These are phyloP conservation scores for Lecanicillium sp. DNA, from an alignment of 2,329 filamentous ascomycete species.

Conservation along the genomic window DNA sequence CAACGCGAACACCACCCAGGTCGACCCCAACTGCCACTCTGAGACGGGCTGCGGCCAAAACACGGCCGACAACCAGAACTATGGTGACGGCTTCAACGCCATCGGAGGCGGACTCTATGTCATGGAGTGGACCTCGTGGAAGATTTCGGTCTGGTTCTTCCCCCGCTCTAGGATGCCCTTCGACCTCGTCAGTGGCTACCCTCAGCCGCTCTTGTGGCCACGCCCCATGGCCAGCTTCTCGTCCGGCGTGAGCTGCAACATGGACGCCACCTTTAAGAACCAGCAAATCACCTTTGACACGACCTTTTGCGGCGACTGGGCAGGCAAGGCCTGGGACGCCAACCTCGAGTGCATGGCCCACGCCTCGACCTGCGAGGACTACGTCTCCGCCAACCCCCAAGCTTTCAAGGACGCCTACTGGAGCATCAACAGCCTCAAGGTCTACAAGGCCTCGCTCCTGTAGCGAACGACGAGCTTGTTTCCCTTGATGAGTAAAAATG, in stretches of 20 bases:
- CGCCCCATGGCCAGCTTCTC: conserved; percentile 62
- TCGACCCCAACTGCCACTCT: conserved; percentile 50
- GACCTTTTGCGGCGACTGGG: conserved; percentile 85
- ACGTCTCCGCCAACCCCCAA: conserved; percentile 62
- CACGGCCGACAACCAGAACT: conserved; percentile 47
- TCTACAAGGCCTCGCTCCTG: conserved; percentile 37
- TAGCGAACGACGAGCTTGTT: conserved; percentile 1
- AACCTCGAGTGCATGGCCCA: conserved; percentile 53
- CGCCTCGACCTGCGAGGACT: conserved; percentile 62
- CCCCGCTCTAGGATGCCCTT: conserved; percentile 56
- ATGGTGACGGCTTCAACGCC: conserved; percentile 66
- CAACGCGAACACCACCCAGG: conserved; percentile 39
- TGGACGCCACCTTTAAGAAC: conserved; percentile 61
- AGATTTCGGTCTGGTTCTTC: conserved; percentile 81
- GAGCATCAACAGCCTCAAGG: conserved; percentile 65
- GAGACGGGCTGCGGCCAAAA: conserved; percentile 55
- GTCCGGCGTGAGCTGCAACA: conserved; percentile 61
- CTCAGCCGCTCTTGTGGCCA: conserved; percentile 65
- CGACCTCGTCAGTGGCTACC: conserved; percentile 53
- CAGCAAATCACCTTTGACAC: conserved; percentile 78
- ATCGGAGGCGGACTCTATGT: conserved; percentile 65
- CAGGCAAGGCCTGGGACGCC: conserved; percentile 59
- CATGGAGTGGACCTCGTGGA: conserved; percentile 66
- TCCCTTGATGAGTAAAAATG: too few species aligned
- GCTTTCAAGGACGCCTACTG: conserved; percentile 72